phyloP scores from a whole-genome alignment of 2,329 filamentous ascomycete genomes.

The Camillea tinctor region DNA sequence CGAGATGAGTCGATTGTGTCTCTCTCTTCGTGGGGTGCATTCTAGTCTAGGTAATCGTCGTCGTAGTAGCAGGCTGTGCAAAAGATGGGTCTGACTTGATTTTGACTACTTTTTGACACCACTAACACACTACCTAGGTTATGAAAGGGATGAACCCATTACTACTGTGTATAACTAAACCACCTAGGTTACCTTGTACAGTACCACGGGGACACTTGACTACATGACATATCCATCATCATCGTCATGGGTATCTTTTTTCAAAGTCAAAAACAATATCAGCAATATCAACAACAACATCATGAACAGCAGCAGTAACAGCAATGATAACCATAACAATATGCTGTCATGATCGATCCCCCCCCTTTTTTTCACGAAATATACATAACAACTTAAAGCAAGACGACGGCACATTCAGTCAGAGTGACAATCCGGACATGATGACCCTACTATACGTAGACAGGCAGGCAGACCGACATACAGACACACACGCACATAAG shows the following conservation, averaged over 20 bases:
- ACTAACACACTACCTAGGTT: too few relatives aligned
- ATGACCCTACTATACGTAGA: too few relatives aligned
- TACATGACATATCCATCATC: too few relatives aligned
- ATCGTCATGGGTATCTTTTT: too few relatives aligned
- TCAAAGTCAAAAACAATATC: too few relatives aligned
- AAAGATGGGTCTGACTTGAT: background rate
- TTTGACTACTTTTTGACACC: background rate
- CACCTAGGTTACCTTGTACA: too few relatives aligned
- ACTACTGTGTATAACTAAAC: too few relatives aligned
- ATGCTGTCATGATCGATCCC: background rate
- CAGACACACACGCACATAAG: background rate
- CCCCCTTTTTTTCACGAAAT: background rate
- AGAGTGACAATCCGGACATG: too few relatives aligned
- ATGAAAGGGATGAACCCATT: background rate
- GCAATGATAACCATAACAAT: background rate
- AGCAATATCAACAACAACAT: background rate
- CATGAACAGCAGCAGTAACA: background rate
- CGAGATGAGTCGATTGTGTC: slow-evolving; percentile 18
- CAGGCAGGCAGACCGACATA: too few relatives aligned
- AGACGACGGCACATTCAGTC: background rate
- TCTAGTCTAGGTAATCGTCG: background rate
- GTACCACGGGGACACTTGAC: too few relatives aligned
- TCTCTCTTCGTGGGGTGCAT: background rate
- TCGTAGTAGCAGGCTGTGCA: background rate
- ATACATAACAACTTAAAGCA: background rate